Conservation (phyloP, 2,329 filamentous ascomycete genomes). For the Pestalotiopsis sp. region DNA sequence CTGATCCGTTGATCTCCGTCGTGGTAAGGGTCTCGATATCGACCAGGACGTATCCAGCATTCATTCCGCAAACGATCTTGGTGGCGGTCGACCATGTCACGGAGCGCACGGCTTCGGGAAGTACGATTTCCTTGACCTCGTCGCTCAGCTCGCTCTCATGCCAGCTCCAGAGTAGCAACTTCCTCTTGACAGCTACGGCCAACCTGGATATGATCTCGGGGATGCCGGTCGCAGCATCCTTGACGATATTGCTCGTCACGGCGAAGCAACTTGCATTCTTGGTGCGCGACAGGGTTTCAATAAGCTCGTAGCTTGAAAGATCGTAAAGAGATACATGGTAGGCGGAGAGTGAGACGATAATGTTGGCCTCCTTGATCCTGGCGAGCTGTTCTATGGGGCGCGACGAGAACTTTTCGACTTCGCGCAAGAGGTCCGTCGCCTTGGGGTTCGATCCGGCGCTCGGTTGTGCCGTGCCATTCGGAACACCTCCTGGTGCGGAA, state of each 20-base stretch:
- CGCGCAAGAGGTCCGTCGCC: slow-evolving; percentile 82
- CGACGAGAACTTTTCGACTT: slow-evolving; percentile 91
- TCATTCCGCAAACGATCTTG: slow-evolving; percentile 87
- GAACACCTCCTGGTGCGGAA: slow-evolving; percentile 5
- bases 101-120: slow-evolving; percentile 83
- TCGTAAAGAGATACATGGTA: slow-evolving; percentile 90
- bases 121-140: slow-evolving; percentile 24
- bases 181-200: slow-evolving; percentile 90
- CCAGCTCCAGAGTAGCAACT: slow-evolving; percentile 92
- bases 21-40: slow-evolving; percentile 76
- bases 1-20: slow-evolving; percentile 79
- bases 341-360: slow-evolving; percentile 88
- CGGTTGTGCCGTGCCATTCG: slow-evolving; percentile 11
- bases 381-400: slow-evolving; percentile 91
- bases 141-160: slow-evolving; percentile 32
- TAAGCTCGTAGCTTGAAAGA: slow-evolving; percentile 78
- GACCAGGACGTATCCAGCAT: slow-evolving; percentile 86
- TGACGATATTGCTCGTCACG: slow-evolving; percentile 93
- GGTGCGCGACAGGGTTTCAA: slow-evolving; percentile 79
- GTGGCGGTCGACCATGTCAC: slow-evolving; percentile 90
- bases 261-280: slow-evolving; percentile 90
- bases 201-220: slow-evolving; percentile 90
- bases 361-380: slow-evolving; percentile 92
- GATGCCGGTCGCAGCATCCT: slow-evolving; percentile 83
- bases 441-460: slow-evolving; percentile 39